phyloP scores from a whole-genome alignment of 1,284 basidiomycete genomes.

The Boletus sp. region DNA sequence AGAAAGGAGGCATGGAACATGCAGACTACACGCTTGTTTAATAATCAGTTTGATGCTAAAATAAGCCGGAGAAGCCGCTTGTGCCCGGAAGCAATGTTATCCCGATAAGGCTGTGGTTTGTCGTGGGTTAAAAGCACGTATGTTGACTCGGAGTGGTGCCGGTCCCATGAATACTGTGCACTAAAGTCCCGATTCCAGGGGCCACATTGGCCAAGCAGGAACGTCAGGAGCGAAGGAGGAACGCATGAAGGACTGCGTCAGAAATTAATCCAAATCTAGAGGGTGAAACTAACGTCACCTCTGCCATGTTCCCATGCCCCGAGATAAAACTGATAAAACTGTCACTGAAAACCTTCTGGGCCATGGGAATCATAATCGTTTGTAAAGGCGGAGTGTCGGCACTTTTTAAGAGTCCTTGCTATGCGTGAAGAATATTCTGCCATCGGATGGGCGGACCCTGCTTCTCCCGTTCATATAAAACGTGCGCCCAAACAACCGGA shows the following conservation, averaged over 20 bases:
- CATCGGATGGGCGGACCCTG: neutral
- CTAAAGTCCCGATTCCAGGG: neutral
- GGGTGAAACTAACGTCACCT: constrained; percentile 5
- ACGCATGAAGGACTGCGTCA: constrained; percentile 2
- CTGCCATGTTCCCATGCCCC: neutral
- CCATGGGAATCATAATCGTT: neutral
- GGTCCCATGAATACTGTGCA: neutral
- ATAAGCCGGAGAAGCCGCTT: constrained; percentile 11
- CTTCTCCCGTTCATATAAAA: neutral
- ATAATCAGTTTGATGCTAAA: constrained; percentile 4
- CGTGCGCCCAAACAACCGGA: neutral
- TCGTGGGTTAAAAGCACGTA: neutral
- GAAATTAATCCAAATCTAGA: neutral
- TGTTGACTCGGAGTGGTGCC: neutral
- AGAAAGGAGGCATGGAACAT: neutral
- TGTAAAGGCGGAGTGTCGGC: constrained; percentile 3
- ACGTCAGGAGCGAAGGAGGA: neutral
- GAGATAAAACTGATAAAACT: constrained; percentile 13
- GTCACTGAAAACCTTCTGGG: neutral
- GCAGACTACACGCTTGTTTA: neutral
- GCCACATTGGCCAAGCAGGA: neutral
- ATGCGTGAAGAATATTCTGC: neutral
- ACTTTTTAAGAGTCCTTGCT: neutral
- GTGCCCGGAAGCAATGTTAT: constrained; percentile 8
- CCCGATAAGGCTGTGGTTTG: constrained; percentile 11